Conservation (phyloP, 2,329 filamentous ascomycete genomes). For the Trichothecium sympodiale region DNA sequence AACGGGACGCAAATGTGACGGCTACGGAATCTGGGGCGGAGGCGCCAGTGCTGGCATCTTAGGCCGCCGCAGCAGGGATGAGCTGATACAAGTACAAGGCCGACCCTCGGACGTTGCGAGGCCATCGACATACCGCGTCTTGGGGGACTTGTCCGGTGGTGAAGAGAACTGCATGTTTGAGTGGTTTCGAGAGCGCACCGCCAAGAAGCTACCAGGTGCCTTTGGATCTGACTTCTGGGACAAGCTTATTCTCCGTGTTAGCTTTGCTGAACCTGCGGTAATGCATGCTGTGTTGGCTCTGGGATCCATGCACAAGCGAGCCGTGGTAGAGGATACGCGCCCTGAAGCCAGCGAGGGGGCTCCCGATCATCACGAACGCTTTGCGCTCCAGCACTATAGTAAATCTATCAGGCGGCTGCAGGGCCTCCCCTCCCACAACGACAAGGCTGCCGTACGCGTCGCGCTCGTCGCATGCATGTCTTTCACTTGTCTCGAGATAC, state of each 20-base stretch:
- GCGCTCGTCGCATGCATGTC: slow-evolving; percentile 28
- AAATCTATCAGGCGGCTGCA: slow-evolving; percentile 25
- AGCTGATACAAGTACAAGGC: too few species aligned
- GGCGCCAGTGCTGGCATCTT: slow-evolving; percentile 1
- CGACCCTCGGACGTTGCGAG: too few species aligned
- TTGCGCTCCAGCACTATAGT: slow-evolving; percentile 23
- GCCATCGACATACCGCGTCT: too few species aligned
- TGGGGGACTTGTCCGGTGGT: not conserved
- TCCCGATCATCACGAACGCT: slow-evolving; percentile 1
- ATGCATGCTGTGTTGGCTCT: slow-evolving; percentile 29
- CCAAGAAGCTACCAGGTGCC: slow-evolving; percentile 20
- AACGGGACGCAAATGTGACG: slow-evolving; percentile 14
- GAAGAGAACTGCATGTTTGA: slow-evolving; percentile 2
- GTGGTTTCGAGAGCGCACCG: slow-evolving; percentile 5
- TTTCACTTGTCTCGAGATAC: slow-evolving; percentile 27
- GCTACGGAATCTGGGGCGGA: slow-evolving; percentile 18
- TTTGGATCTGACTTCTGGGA: slow-evolving; percentile 26
- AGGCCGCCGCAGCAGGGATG: too few species aligned
- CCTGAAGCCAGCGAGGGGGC: not conserved
- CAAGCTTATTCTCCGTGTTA: slow-evolving; percentile 24
- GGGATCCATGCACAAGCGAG: slow-evolving; percentile 20
- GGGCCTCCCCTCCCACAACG: slow-evolving; percentile 11
- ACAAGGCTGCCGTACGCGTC: slow-evolving; percentile 18
- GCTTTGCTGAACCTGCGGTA: slow-evolving; percentile 24
- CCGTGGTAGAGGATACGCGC: slow-evolving; percentile 6